Conservation (phyloP, 805 yeast genomes). For the Pichia eremophila region DNA sequence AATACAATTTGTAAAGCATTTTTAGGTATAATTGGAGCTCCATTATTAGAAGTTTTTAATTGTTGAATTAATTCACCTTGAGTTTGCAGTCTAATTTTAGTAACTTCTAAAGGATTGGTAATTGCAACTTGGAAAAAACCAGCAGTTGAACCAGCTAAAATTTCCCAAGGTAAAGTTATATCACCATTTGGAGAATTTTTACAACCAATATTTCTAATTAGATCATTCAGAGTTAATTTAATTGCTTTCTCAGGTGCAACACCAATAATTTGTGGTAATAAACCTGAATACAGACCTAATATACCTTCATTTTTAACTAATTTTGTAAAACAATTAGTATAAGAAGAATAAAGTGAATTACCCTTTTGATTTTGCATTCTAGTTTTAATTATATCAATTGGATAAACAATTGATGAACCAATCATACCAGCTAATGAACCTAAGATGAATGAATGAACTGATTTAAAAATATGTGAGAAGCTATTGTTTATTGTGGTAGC, state of each 20-base stretch:
- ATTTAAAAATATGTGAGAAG: slow-evolving; percentile 66
- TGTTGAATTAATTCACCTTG: slow-evolving; percentile 61
- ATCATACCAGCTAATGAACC: slow-evolving; percentile 96
- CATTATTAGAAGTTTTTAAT: slow-evolving; percentile 22
- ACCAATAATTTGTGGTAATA: slow-evolving; percentile 90
- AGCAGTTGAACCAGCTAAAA: slow-evolving; percentile 85
- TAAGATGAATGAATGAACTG: slow-evolving; percentile 74
- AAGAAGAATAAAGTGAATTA: slow-evolving; percentile 61
- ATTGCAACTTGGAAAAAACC: slow-evolving; percentile 95
- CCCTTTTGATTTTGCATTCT: slow-evolving; percentile 94
- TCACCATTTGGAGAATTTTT: slow-evolving; percentile 38
- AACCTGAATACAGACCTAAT: slow-evolving; percentile 81
- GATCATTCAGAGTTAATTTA: slow-evolving; percentile 87
- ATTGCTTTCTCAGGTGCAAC: slow-evolving; percentile 99
- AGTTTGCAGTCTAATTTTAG: slow-evolving; percentile 88
- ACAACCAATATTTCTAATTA: slow-evolving; percentile 66
- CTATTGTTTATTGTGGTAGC: slow-evolving; percentile 27
- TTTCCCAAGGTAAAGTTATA: slow-evolving; percentile 52
- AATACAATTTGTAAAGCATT: slow-evolving; percentile 66
- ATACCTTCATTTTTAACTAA: slow-evolving; percentile 72
- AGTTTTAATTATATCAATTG: slow-evolving; percentile 92
- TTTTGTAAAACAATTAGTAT: slow-evolving; percentile 77
- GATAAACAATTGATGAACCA: slow-evolving; percentile 97
- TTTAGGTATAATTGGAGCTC: slow-evolving; percentile 24
- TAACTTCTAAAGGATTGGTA: slow-evolving; percentile 94